Evolutionary conservation across 768 basidiomycete genomes (phyloP).

Genomic region (Boletellus emodensis): DNA sequence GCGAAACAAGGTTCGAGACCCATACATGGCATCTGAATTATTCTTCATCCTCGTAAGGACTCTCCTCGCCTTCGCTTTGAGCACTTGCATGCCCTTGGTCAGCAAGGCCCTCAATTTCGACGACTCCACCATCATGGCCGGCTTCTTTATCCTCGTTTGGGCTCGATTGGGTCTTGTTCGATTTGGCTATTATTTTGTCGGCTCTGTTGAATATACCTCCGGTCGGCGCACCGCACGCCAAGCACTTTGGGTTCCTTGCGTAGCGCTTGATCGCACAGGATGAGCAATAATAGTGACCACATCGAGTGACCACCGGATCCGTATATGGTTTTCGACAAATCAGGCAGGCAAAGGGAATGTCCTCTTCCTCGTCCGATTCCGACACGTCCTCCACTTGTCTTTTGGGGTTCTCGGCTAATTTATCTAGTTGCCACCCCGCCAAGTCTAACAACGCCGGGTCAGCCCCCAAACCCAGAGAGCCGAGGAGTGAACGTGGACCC

Average conservation of each 20-base stretch:
- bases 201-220: slow-evolving; percentile 96
- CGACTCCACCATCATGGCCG: slow-evolving; percentile 35
- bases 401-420: slow-evolving; percentile 74
- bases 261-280: slow-evolving; percentile 94
- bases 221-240: slow-evolving; percentile 90
- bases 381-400: slow-evolving; percentile 54
- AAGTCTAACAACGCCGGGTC: slow-evolving; percentile 54
- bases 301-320: slow-evolving; percentile 93
- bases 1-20: slow-evolving; percentile 31
- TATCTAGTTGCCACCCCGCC: slow-evolving; percentile 98
- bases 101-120: slow-evolving; percentile 61
- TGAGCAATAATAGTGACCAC: slow-evolving; percentile 95
- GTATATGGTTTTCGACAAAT: slow-evolving; percentile 94
- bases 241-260: slow-evolving; percentile 90
- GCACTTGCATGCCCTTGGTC: slow-evolving; percentile 26
- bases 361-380: slow-evolving; percentile 73
- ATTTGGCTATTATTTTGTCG: slow-evolving; percentile 86
- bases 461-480: slow-evolving; percentile 5
- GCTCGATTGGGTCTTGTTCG: slow-evolving; percentile 67
- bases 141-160: slow-evolving; percentile 45
- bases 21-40: slow-evolving; percentile 21
- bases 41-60: slow-evolving; percentile 31
- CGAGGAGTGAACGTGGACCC: slow-evolving; percentile 30
- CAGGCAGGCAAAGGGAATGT: slow-evolving; percentile 97
- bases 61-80: slow-evolving; percentile 23